Conservation (phyloP, 176 grass and related monocot species). For the Guadua angustifolia region DNA sequence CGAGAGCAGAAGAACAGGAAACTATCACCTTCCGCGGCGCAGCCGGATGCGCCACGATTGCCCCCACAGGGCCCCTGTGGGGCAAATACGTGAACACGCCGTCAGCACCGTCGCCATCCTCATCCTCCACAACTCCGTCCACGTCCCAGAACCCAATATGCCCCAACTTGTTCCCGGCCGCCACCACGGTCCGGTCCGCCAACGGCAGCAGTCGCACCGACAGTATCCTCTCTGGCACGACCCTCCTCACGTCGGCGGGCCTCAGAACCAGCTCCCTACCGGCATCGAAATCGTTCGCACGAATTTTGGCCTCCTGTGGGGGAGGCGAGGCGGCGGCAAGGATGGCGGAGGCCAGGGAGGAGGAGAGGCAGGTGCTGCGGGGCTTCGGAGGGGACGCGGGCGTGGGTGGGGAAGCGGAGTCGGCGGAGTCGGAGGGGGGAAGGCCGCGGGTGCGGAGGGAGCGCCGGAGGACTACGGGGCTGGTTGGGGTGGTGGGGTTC, state of each 20-base stretch:
- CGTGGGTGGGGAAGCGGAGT: not conserved
- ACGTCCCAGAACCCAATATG: conserved; percentile 85
- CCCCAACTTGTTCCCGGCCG: conserved; percentile 58
- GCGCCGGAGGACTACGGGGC: conserved; percentile 56
- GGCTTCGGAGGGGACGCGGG: not conserved
- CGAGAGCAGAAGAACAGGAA: not conserved
- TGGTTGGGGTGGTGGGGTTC: not conserved
- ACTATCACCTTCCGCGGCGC: conserved; percentile 54
- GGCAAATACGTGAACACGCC: conserved; percentile 71
- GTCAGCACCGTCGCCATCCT: conserved; percentile 29
- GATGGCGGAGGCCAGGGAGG: conserved; percentile 37
- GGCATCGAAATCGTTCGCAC: conserved; percentile 39
- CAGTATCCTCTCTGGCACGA: conserved; percentile 59
- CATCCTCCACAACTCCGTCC: conserved; percentile 46
- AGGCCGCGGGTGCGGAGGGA: conserved; percentile 68
- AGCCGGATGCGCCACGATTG: conserved; percentile 60
- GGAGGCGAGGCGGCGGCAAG: conserved; percentile 19
- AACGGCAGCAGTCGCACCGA: conserved; percentile 63
- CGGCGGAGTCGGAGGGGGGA: conserved; percentile 29
- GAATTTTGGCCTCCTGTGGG: not conserved
- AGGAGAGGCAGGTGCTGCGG: conserved; percentile 37
- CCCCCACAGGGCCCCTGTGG: conserved; percentile 56
- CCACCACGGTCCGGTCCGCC: conserved; percentile 57
- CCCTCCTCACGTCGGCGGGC: conserved; percentile 51
- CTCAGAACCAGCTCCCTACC: conserved; percentile 52